A percentile compares a stretch with the other conserved stretches of the same genome.
These are phyloP conservation scores for Glycine tomentella DNA, from an alignment of 306 rosid species.

Conservation along the genomic window DNA sequence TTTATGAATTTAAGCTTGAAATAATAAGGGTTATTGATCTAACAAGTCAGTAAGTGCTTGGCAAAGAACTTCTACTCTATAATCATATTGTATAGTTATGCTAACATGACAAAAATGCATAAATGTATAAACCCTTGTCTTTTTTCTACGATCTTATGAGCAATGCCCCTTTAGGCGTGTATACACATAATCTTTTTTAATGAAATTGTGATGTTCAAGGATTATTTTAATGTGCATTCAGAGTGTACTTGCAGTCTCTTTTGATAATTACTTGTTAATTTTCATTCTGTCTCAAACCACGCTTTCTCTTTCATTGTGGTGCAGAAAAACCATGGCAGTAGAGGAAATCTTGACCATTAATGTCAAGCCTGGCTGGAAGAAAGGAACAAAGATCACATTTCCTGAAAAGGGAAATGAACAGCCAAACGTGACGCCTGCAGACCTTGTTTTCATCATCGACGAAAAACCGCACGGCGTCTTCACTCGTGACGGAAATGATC, in stretches of 20 bases:
- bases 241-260: neutral
- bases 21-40: neutral
- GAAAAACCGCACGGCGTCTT: conserved; percentile 63
- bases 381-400: conserved; percentile 75
- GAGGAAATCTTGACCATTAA: conserved; percentile 69
- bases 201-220: neutral
- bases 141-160: too few relatives aligned
- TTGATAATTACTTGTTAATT: neutral
- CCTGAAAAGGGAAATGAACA: conserved; percentile 70
- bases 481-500: conserved; percentile 63
- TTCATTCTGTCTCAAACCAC: neutral
- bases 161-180: too few relatives aligned
- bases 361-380: conserved; percentile 75
- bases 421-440: conserved; percentile 55
- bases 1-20: neutral
- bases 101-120: neutral
- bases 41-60: neutral
- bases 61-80: neutral
- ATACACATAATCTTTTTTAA: neutral
- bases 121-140: neutral
- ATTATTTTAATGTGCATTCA: neutral
- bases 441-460: conserved; percentile 61
- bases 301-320: neutral
- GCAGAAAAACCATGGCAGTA: conserved; percentile 56
- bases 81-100: neutral